Evolutionary conservation across 2,329 filamentous ascomycete species (phyloP).

Genomic region (Hypomyces rosellus): DNA sequence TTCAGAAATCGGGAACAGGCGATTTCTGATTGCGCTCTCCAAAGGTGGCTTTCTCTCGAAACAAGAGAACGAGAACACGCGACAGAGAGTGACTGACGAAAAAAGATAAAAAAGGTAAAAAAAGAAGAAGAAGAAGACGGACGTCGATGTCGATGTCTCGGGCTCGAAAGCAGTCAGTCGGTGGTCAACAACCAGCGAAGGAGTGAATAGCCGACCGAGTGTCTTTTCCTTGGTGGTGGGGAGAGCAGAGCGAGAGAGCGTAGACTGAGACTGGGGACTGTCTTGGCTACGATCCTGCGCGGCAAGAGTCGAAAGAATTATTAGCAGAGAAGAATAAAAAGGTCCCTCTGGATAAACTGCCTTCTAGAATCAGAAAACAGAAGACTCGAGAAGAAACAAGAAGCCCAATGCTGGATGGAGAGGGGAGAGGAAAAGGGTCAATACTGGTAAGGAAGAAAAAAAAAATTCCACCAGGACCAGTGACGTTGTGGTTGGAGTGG

Average conservation of each 20-base stretch:
- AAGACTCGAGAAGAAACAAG: slow-evolving; percentile 23
- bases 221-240: slow-evolving; percentile 5
- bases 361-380: slow-evolving; percentile 10
- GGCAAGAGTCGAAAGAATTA: slow-evolving; percentile 18
- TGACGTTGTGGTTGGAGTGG: slow-evolving; percentile 27
- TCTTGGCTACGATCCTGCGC: slow-evolving; percentile 26
- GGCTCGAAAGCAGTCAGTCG: slow-evolving; percentile 16
- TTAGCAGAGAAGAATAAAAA: slow-evolving; percentile 20
- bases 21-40: slow-evolving; percentile 4
- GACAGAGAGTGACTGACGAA: slow-evolving; percentile 18
- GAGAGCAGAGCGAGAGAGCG: slow-evolving; percentile 2
- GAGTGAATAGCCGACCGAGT: slow-evolving; percentile 20
- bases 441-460: slow-evolving; percentile 23
- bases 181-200: slow-evolving; percentile 9
- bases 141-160: neutral
- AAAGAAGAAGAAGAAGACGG: neutral
- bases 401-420: slow-evolving; percentile 25
- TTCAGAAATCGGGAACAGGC: slow-evolving; percentile 6
- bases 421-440: slow-evolving; percentile 24
- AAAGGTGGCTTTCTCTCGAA: slow-evolving; percentile 12
- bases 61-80: slow-evolving; percentile 11
- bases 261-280: slow-evolving; percentile 13
- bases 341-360: slow-evolving; percentile 20
- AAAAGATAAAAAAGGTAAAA: too few relatives aligned
- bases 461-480: slow-evolving; percentile 29